phyloP scores from a whole-genome alignment of 106 monocot species.

The Dendrobium officinale region DNA sequence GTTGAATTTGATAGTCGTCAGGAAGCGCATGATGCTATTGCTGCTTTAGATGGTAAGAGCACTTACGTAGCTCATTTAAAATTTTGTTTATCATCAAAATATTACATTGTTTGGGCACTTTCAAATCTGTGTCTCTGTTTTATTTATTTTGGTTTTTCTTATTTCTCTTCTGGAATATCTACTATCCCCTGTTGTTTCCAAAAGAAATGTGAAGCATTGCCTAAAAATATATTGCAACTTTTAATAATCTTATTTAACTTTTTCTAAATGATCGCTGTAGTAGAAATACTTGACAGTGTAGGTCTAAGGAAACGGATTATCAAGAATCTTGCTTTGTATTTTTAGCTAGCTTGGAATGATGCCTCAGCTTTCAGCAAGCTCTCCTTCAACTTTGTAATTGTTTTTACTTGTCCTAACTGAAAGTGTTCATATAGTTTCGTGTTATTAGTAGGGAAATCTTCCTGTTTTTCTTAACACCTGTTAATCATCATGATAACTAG shows the following conservation, averaged over 20 bases:
- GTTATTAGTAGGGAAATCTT: background rate
- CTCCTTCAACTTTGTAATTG: background rate
- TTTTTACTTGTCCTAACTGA: background rate
- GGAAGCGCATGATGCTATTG: constrained; percentile 13
- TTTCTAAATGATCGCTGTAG: background rate
- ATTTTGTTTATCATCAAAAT: background rate
- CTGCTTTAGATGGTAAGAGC: constrained; percentile 14
- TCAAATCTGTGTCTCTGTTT: background rate
- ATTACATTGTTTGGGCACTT: background rate
- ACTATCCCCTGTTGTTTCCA: background rate
- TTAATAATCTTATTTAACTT: background rate
- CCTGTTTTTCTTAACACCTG: background rate
- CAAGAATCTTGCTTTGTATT: background rate
- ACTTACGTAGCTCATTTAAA: background rate
- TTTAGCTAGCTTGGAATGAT: background rate
- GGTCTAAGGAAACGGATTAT: background rate
- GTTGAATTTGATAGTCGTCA: constrained; percentile 13
- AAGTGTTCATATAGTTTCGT: background rate
- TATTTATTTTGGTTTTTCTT: background rate
- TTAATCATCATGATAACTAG: background rate
- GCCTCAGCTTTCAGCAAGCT: background rate
- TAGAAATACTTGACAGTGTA: background rate
- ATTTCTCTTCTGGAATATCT: background rate
- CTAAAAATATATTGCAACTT: background rate
- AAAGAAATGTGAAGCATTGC: background rate